Base-by-base conservation (phyloP, 2,329 filamentous ascomycete genomes). In the Penicillium polonicum region DNA sequence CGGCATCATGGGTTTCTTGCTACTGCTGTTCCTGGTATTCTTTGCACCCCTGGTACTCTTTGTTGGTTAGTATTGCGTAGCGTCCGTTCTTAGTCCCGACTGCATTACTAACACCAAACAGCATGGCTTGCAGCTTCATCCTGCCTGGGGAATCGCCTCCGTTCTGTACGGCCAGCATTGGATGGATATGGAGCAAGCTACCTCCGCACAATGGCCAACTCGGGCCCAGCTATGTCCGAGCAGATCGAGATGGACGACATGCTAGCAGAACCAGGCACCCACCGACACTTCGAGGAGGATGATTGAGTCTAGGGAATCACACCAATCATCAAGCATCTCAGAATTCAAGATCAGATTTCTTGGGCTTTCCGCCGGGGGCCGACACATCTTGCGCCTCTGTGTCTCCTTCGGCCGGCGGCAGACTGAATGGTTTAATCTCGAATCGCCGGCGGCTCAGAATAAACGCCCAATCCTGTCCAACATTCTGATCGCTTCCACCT, bases 391-490 rank as follows among this genome's bases (percentile, higher is more conserved):
- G 84, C 15, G 82, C 85, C 66, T 85, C 84, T 43, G 77, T 83
- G 63, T 92, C 91, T 2, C 89, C 91, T 54, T 92, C 90, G 41
- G 93, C 80, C 0, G 94, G 94, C 27, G 94, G 94, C 43, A 99
- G 79, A 71, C 89, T 94, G 74, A 92, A 97, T 0, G 92, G 91
- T 67, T 88, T 90, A 62, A 99, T 91, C 39, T 91, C 84, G 64
- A 99, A 86, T 51, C 91, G 92, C 66, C 84, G 87, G 67, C 91
- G 83, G 72, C 91, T 96, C 51, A 99, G 77, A 60, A 87, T 92
- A 73, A 99, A 99, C 5, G 92, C 92, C 75, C 96, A 83, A 74
- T 97, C 92, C 69, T 96, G 90, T 25, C 90, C 87, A 53, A 88
- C 82, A 61, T 86, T 86, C 57, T 84, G 84, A 39, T 84, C 82